These are phyloP conservation scores for Pseudopithomyces maydicus DNA, from an alignment of 2,329 filamentous ascomycete species.

Conservation along the genomic window DNA sequence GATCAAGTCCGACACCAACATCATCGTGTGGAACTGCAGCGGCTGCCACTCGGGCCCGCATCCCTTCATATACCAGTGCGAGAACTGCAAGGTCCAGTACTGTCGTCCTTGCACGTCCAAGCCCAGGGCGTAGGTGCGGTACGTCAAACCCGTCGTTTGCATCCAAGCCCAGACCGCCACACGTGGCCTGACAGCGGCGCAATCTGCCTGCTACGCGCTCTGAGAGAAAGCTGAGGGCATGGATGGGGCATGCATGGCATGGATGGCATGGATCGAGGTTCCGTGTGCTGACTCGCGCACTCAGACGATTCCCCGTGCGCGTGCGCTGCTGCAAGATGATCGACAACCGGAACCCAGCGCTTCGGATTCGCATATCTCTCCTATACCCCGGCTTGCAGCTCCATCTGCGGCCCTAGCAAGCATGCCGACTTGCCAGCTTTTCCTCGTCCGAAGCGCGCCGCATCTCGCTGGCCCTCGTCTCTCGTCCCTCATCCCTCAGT, in stretches of 20 bases:
- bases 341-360: constrained; percentile 21
- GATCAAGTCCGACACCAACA: constrained; percentile 58
- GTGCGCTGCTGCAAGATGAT: constrained; percentile 18
- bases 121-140: constrained; percentile 49
- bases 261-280: background rate
- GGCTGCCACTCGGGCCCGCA: constrained; percentile 57
- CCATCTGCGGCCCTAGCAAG: constrained; percentile 2
- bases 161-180: constrained; percentile 1
- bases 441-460: constrained; percentile 4
- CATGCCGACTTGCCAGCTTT: constrained; percentile 1
- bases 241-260: background rate
- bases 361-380: constrained; percentile 16
- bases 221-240: background rate
- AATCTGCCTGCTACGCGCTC: background rate
- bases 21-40: constrained; percentile 59
- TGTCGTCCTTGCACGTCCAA: constrained; percentile 55
- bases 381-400: constrained; percentile 2
- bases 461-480: constrained; percentile 14
- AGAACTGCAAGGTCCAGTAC: constrained; percentile 57
- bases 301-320: constrained; percentile 19
- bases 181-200: constrained; percentile 13
- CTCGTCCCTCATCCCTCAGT: constrained; percentile 27
- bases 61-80: constrained; percentile 58
- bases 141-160: constrained; percentile 10
- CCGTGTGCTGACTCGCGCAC: constrained; percentile 22